These are phyloP conservation scores for Phytopythium aichiense DNA, from an alignment of 352 stramenopile species.

Conservation along the genomic window DNA sequence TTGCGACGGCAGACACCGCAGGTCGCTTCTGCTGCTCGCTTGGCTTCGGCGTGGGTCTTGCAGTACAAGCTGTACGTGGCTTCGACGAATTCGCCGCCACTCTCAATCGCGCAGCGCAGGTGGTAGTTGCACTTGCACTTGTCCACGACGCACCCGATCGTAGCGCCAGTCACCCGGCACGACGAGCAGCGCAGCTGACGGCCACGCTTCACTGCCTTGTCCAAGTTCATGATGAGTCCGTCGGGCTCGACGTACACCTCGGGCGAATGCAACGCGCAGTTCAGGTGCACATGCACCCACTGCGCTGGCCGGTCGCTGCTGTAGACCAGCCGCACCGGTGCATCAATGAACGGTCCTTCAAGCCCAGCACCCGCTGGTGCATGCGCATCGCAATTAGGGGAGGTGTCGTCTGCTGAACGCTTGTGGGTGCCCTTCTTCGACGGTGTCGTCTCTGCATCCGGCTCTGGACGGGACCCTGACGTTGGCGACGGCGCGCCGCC, in stretches of 20 bases:
- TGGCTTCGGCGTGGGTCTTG: conserved; percentile 51
- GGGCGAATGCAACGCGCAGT: conserved; percentile 76
- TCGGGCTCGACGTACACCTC: conserved; percentile 81
- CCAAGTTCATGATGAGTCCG: conserved; percentile 77
- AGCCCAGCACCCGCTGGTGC: conserved; percentile 31
- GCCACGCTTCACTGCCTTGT: conserved; percentile 72
- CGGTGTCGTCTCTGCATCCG: conserved; percentile 14
- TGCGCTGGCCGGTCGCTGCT: conserved; percentile 60
- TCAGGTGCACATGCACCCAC: conserved; percentile 74
- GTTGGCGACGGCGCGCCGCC: conserved; percentile 11
- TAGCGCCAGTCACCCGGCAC: conserved; percentile 66
- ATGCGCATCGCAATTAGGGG: conserved; percentile 11
- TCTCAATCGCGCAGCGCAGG: conserved; percentile 69
- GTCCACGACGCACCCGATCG: conserved; percentile 70
- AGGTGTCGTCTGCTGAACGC: conserved; percentile 7
- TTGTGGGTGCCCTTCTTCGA: conserved; percentile 7
- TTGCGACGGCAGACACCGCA: conserved; percentile 49
- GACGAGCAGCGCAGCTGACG: conserved; percentile 67
- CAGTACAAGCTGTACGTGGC: conserved; percentile 76
- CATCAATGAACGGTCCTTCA: conserved; percentile 72
- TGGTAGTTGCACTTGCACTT: conserved; percentile 82
- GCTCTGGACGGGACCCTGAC: neutral
- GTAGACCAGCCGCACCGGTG: conserved; percentile 65
- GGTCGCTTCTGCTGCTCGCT: conserved; percentile 28
- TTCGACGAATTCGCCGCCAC: conserved; percentile 64